A percentile compares a stretch with the other conserved stretches of the same genome.
Evolutionary conservation across 805 yeast species (phyloP).

Genomic region (baker's yeast (Saccharomyces cerevisiae)): DNA sequence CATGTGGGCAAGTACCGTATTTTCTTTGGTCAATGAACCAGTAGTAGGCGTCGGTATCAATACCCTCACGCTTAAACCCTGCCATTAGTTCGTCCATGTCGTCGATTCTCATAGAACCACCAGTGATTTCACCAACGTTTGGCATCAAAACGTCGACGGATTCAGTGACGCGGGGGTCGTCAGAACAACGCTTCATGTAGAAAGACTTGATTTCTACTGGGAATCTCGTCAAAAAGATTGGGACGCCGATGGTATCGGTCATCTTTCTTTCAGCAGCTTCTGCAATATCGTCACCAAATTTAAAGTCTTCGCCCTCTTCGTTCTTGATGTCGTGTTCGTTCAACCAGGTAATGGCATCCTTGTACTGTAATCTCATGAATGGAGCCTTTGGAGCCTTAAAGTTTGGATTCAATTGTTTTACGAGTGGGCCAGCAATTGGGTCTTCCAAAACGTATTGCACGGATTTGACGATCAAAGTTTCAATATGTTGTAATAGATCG

Average conservation of each 20-base stretch:
- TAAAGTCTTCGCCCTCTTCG: slow-evolving; percentile 89
- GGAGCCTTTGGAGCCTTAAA: slow-evolving; percentile 79
- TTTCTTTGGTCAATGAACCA: slow-evolving; percentile 95
- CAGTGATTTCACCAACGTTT: slow-evolving; percentile 96
- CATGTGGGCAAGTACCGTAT: slow-evolving; percentile 97
- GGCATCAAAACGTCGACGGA: slow-evolving; percentile 98
- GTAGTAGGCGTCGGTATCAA: slow-evolving; percentile 76
- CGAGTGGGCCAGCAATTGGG: slow-evolving; percentile 84
- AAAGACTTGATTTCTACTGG: slow-evolving; percentile 96
- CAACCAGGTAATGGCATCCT: slow-evolving; percentile 90
- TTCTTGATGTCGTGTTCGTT: slow-evolving; percentile 89
- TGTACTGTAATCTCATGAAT: slow-evolving; percentile 85
- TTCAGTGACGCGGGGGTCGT: slow-evolving; percentile 92
- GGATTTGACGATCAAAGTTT: slow-evolving; percentile 59
- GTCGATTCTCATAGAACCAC: slow-evolving; percentile 97
- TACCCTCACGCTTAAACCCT: slow-evolving; percentile 89
- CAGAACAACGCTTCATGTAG: slow-evolving; percentile 90
- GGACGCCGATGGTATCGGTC: slow-evolving; percentile 91
- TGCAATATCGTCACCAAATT: slow-evolving; percentile 97
- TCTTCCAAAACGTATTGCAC: slow-evolving; percentile 76
- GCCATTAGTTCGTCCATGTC: slow-evolving; percentile 73
- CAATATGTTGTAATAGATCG: slow-evolving; percentile 78
- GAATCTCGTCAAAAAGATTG: slow-evolving; percentile 87
- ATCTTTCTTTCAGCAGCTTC: slow-evolving; percentile 99
- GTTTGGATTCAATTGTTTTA: slow-evolving; percentile 86